Evolutionary conservation across 768 basidiomycete genomes (phyloP), one percentile per base, ranked within the genome.

Genomic region (Rickenella mellea): DNA sequence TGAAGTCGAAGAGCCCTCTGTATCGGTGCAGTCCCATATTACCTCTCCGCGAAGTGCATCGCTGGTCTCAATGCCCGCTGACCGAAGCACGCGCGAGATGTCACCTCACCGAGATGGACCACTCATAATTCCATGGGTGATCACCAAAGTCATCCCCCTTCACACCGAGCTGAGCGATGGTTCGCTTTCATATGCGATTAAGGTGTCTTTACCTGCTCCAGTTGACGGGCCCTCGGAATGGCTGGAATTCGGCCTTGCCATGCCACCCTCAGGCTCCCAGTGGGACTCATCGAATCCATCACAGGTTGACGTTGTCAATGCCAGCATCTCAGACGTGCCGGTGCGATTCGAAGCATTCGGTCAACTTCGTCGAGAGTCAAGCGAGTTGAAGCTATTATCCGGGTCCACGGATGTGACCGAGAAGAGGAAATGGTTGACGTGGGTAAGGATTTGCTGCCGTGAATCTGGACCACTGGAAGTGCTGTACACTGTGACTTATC

Each of bases 201-300:
- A 73, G 20, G 49, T 83, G 15, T 59, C 48, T 41, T 56, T 85
- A 20, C 72, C 74, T 31, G 72, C 74, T 7, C 81, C 80, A 15
- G 59, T 67, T 11, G 69, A 78, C 26, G 53, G 65, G n/a, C 74
- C 74, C 42, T 71, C 74, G n/a, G 81, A 80, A 39, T 83, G 76
- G 77, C 63, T 88, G 15, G 83, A 86, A 55, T 86, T 88, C 51
- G 83, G 83, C 21, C 63, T 88, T 39, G 77, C 76, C 2, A 64
- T 71, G 41, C 59, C 59, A 39, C 46, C 57, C 20, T 41, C 47
- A 10, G 41, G 36, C n/a, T 6, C 42, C 30, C 27, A 15, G n/a
- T 15, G 39, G 36, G 37, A 39, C 22, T 10, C 30, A 20, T n/a
- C 40, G 25, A 41, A 44, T 17, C 46, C 47, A 37, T 45, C 74